phyloP scores from a whole-genome alignment of 1,284 basidiomycete genomes.

The Rhodotorula sp. region DNA sequence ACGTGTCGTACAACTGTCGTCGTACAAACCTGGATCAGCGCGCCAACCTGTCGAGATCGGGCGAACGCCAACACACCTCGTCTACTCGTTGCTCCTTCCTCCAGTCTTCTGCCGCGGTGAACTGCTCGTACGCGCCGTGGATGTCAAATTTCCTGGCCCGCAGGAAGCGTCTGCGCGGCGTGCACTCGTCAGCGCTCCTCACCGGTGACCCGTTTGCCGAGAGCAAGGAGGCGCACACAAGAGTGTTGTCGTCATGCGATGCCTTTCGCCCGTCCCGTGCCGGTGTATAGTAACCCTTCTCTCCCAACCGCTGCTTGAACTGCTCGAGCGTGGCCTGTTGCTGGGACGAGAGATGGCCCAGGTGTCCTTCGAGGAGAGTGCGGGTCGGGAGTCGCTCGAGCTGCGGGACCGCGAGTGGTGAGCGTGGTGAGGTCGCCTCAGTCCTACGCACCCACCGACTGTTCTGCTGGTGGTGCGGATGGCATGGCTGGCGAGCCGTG shows the following conservation, averaged over 20 bases:
- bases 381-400: not conserved
- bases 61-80: too few species aligned
- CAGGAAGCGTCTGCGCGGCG: conserved; percentile 64
- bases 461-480: too few species aligned
- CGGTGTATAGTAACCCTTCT: conserved; percentile 56
- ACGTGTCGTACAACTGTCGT: conserved; percentile 58
- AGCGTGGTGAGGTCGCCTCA: not conserved
- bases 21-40: conserved; percentile 52
- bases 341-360: conserved; percentile 57
- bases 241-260: conserved; percentile 60
- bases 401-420: not conserved
- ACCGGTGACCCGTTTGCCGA: not conserved
- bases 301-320: conserved; percentile 59
- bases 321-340: conserved; percentile 56
- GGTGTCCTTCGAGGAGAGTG: conserved; percentile 53
- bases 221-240: conserved; percentile 57
- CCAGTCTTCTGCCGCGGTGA: conserved; percentile 65
- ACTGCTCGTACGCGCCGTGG: conserved; percentile 66
- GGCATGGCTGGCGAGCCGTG: too few species aligned
- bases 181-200: not conserved
- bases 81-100: conserved; percentile 53
- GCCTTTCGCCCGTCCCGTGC: not conserved
- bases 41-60: too few species aligned
- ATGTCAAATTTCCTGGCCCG: conserved; percentile 66
- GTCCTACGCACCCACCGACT: not conserved